Percentiles rank a stretch among this genome's conserved stretches.
Evolutionary conservation across 1,139 yeast species (phyloP).

Genomic region (Kluyveromyces sp.): DNA sequence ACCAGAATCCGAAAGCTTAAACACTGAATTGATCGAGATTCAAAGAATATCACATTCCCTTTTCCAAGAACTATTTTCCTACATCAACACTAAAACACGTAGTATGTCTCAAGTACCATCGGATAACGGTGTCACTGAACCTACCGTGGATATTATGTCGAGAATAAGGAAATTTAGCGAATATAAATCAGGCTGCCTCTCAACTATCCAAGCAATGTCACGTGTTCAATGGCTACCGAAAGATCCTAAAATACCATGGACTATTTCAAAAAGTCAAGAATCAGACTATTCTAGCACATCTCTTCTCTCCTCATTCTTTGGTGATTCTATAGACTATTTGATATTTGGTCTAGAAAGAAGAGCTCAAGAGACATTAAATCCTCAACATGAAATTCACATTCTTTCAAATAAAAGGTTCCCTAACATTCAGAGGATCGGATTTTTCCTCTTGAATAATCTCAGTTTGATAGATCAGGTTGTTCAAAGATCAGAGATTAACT

Average conservation of each 20-base stretch:
- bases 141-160: constrained; percentile 60
- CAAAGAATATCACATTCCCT: constrained; percentile 34
- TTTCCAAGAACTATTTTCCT: constrained; percentile 45
- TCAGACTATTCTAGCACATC: constrained; percentile 38
- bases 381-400: constrained; percentile 28
- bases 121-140: constrained; percentile 63
- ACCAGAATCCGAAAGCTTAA: constrained; percentile 12
- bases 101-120: constrained; percentile 40
- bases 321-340: constrained; percentile 71
- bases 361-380: constrained; percentile 40
- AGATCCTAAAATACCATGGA: constrained; percentile 30
- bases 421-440: constrained; percentile 46
- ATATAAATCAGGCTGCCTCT: constrained; percentile 46
- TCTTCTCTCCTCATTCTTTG: constrained; percentile 54
- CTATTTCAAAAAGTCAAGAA: constrained; percentile 19
- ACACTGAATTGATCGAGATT: constrained; percentile 16
- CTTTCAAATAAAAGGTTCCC: constrained; percentile 18
- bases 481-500: constrained; percentile 49
- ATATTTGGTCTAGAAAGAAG: constrained; percentile 52
- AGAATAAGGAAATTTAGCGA: constrained; percentile 58
- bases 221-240: constrained; percentile 68
- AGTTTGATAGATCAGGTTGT: constrained; percentile 69
- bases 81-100: constrained; percentile 46
- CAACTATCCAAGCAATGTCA: constrained; percentile 43
- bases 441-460: constrained; percentile 62